A percentile compares a stretch with the other conserved stretches of the same genome.
Conservation (phyloP, 2,329 filamentous ascomycete genomes). For the Phialocephala subalpina region DNA sequence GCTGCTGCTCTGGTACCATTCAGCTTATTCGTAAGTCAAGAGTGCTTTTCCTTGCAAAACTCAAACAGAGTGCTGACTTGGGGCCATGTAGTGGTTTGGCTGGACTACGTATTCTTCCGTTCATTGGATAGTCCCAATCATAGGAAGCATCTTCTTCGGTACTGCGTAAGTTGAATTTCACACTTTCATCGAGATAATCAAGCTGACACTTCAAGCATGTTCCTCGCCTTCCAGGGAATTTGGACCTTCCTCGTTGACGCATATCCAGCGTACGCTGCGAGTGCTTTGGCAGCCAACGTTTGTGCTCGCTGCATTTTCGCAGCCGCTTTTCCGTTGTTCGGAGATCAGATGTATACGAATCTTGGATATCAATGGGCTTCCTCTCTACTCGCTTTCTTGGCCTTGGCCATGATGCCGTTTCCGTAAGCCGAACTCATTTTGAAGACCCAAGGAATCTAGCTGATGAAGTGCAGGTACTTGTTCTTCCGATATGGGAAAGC, state of each 20-base stretch:
- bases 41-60: background rate
- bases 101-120: constrained; percentile 80
- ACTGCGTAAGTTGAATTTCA: constrained; percentile 61
- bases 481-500: constrained; percentile 65
- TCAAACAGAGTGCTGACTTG: background rate
- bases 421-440: constrained; percentile 45
- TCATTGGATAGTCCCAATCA: constrained; percentile 78
- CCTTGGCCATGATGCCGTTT: constrained; percentile 66
- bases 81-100: constrained; percentile 68
- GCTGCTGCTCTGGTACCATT: constrained; percentile 81
- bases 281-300: constrained; percentile 83
- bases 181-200: background rate
- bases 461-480: constrained; percentile 48
- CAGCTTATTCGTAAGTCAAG: constrained; percentile 66
- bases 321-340: constrained; percentile 79
- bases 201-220: constrained; percentile 44
- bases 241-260: constrained; percentile 86
- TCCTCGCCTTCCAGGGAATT: constrained; percentile 82
- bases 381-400: constrained; percentile 64
- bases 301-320: constrained; percentile 83
- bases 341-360: constrained; percentile 71
- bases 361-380: constrained; percentile 75
- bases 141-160: constrained; percentile 75
- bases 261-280: constrained; percentile 78
- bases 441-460: background rate